These are phyloP conservation scores for Cystobasidiopsis lactophilus DNA, from an alignment of 768 basidiomycete genomes.

Conservation along the genomic window DNA sequence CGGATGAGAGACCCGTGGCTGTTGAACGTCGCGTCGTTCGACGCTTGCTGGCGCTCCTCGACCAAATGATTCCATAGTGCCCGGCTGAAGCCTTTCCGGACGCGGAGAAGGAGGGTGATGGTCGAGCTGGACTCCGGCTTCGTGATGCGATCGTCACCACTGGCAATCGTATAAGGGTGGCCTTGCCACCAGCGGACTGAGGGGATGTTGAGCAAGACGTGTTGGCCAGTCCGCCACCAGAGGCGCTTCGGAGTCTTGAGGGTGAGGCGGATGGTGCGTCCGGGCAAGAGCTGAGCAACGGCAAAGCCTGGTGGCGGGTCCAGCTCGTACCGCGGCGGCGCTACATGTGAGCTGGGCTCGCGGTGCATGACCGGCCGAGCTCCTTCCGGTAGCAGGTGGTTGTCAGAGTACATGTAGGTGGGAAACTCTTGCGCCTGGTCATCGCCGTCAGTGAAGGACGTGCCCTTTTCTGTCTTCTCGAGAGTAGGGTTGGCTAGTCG, in stretches of 20 bases:
- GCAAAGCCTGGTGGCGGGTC: constrained; percentile 45
- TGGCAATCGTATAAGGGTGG: constrained; percentile 54
- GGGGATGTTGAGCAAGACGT: constrained; percentile 47
- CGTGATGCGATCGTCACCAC: constrained; percentile 28
- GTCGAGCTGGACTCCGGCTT: constrained; percentile 18
- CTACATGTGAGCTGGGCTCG: not conserved
- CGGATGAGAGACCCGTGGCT: constrained; percentile 34
- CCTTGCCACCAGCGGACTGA: constrained; percentile 38
- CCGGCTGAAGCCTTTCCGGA: constrained; percentile 46
- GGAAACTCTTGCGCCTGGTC: not conserved
- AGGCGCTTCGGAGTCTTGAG: constrained; percentile 37
- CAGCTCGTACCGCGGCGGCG: constrained; percentile 19
- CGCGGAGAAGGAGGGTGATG: constrained; percentile 45
- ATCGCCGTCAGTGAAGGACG: no score
- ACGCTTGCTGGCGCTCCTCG: constrained; percentile 23
- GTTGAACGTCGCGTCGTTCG: constrained; percentile 11
- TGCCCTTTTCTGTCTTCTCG: no score
- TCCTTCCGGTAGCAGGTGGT: not conserved
- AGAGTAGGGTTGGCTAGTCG: no score
- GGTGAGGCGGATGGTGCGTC: constrained; percentile 46
- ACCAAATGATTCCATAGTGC: constrained; percentile 39
- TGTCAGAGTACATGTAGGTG: not conserved
- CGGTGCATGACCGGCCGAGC: not conserved
- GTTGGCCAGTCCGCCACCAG: constrained; percentile 56
- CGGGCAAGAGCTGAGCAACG: constrained; percentile 45